Base-by-base conservation (phyloP, 768 basidiomycete genomes). In the Auricularia heimuer region DNA sequence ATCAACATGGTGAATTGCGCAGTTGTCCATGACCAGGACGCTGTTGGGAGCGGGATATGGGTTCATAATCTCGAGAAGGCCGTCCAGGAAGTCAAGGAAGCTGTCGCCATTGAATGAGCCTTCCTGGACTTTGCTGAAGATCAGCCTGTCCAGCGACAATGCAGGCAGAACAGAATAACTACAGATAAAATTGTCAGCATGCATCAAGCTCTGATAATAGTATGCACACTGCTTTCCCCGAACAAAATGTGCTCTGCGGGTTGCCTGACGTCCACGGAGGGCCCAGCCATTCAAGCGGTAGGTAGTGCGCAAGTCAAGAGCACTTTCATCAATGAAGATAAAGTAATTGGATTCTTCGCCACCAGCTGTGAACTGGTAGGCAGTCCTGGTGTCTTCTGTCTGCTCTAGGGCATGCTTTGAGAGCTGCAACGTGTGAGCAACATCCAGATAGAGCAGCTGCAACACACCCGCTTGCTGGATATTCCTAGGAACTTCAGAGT, bases 11-110 rank as follows among this genome's bases (percentile, higher is more conserved):
- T 80, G 77, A 29, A 78, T 77, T 1, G 62, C 33, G 4, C 73
- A 73, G 67, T 78, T 79, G 65, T 79, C 78, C 74, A 79, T 75
- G 1, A 79, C 69, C 35, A 79, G 64, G 3, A 79, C 76, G 4
- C 74, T 78, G 14, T 78, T 76, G 2, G 68, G 68, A 0, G 39
- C 65, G 0, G 77, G 78, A 61, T 67, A 80, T 1, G 75, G 77
- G 24, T 77, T 66, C 79, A 81, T 81, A 2, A 65, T 42, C 34
- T 72, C 69, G 1, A 80, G 73, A 0, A 80, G 67, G 0, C 70
- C 67, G 3, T 70, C 51, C 11, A 82, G 69, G 65, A 78, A 81
- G 0, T 69, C 35, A 0, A 45, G 33, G 65, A 81, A 79, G 0
- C 4, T 39, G 7, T 37, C 66, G 0, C 62, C 66, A 29, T 69